Conservation (phyloP, 768 basidiomycete genomes). For the Podaxis rugospora region DNA sequence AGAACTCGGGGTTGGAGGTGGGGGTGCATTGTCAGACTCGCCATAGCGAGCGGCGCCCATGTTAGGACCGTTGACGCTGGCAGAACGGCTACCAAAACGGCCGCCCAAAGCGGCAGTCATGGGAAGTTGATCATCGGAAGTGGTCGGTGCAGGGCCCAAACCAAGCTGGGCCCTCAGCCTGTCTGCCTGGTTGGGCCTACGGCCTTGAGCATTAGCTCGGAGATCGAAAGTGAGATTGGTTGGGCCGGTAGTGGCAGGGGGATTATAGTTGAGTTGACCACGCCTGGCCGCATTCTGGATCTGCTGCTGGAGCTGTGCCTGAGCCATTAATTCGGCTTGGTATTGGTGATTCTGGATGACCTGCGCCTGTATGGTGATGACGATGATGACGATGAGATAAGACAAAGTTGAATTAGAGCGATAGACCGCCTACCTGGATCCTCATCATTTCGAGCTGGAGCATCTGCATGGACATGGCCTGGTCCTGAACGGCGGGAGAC, state of each 20-base stretch:
- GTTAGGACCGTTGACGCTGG: constrained; percentile 34
- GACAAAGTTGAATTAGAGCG: not conserved
- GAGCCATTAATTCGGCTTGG: constrained; percentile 66
- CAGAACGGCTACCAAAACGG: constrained; percentile 65
- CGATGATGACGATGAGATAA: constrained; percentile 15
- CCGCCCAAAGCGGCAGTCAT: constrained; percentile 81
- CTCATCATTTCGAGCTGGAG: constrained; percentile 80
- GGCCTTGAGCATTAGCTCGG: constrained; percentile 54
- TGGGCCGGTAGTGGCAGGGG: constrained; percentile 75
- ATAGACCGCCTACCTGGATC: constrained; percentile 57
- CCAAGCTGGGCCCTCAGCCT: constrained; percentile 59
- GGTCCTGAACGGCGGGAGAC: constrained; percentile 49
- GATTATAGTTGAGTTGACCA: constrained; percentile 40
- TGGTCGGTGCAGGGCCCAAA: constrained; percentile 22
- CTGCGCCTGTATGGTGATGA: constrained; percentile 45
- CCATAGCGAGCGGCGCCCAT: constrained; percentile 26
- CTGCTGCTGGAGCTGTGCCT: constrained; percentile 30
- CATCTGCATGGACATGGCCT: constrained; percentile 78
- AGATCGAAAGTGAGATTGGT: constrained; percentile 60
- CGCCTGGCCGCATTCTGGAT: constrained; percentile 43
- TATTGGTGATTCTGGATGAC: constrained; percentile 76
- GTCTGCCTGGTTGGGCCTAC: constrained; percentile 68
- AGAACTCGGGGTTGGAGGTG: constrained; percentile 54
- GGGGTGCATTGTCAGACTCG: constrained; percentile 38
- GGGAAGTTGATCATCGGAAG: constrained; percentile 56